Evolutionary conservation across 2,329 filamentous ascomycete genomes (phyloP).

Genomic region (Sclerotinia trifoliorum): DNA sequence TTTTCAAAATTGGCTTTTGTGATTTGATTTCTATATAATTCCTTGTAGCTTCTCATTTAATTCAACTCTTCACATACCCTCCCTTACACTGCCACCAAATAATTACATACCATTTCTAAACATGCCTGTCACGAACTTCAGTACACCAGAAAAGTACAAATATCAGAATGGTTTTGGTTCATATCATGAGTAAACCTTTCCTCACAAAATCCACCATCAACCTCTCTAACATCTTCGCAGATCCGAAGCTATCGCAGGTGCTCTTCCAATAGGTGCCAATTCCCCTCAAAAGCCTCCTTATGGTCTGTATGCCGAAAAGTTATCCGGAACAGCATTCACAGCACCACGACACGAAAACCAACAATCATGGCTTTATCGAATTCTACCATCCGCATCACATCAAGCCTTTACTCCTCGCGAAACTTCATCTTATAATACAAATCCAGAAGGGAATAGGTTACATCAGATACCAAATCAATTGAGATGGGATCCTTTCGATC

Average conservation of each 20-base stretch:
- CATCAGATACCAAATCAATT: slow-evolving; percentile 79
- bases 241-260: slow-evolving; percentile 63
- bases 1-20: background rate
- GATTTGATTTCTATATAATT: background rate
- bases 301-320: slow-evolving; percentile 67
- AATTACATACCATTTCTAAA: background rate
- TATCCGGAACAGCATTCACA: slow-evolving; percentile 58
- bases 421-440: slow-evolving; percentile 46
- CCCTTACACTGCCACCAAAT: too few species aligned
- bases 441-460: slow-evolving; percentile 44
- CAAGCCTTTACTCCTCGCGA: slow-evolving; percentile 48
- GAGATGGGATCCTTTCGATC: slow-evolving; percentile 70
- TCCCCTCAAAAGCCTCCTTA: slow-evolving; percentile 67
- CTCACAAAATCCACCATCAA: background rate
- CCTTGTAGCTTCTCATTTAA: background rate
- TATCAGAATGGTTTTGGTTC: slow-evolving; percentile 68
- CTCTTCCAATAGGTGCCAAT: slow-evolving; percentile 64
- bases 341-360: slow-evolving; percentile 56
- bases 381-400: slow-evolving; percentile 55
- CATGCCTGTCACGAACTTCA: slow-evolving; percentile 66
- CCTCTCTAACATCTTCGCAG: slow-evolving; percentile 41
- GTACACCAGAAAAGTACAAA: slow-evolving; percentile 61
- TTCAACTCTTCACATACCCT: too few species aligned
- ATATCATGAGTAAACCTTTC: slow-evolving; percentile 59
- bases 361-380: slow-evolving; percentile 58